Conservation (phyloP, 2,329 filamentous ascomycete species). For the Neofusicoccum umdonicola region DNA sequence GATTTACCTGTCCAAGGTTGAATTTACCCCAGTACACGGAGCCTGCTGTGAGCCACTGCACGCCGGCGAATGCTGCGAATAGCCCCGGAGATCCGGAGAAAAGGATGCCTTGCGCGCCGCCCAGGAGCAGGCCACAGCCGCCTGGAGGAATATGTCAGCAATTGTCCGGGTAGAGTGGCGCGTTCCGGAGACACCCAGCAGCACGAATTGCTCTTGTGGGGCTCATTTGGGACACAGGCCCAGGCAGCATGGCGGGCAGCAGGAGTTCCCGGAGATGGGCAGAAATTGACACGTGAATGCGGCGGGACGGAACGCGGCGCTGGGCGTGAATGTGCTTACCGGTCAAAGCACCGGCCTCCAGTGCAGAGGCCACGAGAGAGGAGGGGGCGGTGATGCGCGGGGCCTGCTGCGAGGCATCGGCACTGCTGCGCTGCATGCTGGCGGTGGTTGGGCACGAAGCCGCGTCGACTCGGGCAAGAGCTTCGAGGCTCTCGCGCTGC, state of each 20-base stretch:
- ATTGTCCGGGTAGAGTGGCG: background rate
- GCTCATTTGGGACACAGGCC: background rate
- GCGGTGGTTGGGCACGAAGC: background rate
- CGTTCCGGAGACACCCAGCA: background rate
- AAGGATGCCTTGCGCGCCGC: conserved; percentile 50
- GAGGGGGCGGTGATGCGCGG: background rate
- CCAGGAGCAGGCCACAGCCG: conserved; percentile 56
- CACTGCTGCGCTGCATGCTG: background rate
- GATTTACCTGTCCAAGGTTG: background rate
- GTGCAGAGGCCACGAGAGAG: conserved; percentile 7
- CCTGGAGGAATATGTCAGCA: background rate
- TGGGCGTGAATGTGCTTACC: conserved; percentile 12
- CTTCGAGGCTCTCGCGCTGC: background rate
- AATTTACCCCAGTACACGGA: conserved; percentile 63
- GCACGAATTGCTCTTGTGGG: no score
- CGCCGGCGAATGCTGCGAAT: conserved; percentile 69
- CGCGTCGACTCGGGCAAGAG: background rate
- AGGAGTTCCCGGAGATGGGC: background rate
- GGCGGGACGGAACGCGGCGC: background rate
- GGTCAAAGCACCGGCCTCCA: conserved; percentile 15
- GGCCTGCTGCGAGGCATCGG: background rate
- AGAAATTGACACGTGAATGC: conserved; percentile 8
- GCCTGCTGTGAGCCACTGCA: conserved; percentile 80
- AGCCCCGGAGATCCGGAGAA: conserved; percentile 65
- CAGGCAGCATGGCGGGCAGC: background rate